Conservation (phyloP, 78 protist genomes). For the Polysphondylium violaceum region DNA sequence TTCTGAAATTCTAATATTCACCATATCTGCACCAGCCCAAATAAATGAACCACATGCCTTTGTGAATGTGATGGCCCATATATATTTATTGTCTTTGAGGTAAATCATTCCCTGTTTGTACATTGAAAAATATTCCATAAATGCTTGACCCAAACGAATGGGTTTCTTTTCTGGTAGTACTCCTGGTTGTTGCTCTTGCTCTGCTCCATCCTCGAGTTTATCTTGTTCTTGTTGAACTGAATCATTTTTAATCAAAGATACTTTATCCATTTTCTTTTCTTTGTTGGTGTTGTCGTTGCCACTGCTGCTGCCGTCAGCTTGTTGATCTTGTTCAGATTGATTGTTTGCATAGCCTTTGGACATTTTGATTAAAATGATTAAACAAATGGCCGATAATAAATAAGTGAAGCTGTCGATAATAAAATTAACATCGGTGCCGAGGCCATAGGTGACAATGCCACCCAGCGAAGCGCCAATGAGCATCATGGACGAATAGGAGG, state of each 20-base stretch:
- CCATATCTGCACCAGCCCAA: conserved; percentile 33
- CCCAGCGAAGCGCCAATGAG: conserved; percentile 56
- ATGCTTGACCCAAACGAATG: not conserved
- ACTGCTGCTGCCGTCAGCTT: not conserved
- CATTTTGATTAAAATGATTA: conserved; percentile 31
- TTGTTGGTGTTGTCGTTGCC: not conserved
- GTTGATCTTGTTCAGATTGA: not conserved
- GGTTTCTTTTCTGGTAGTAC: not conserved
- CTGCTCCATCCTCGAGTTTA: not conserved
- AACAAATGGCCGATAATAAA: conserved; percentile 10
- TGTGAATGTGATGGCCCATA: conserved; percentile 17
- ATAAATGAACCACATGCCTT: conserved; percentile 42
- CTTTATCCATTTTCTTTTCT: not conserved
- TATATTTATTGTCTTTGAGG: conserved; percentile 4
- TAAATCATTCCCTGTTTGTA: conserved; percentile 32
- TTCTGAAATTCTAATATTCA: conserved; percentile 20
- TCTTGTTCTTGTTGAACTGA: not conserved
- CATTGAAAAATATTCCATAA: conserved; percentile 18
- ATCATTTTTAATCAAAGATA: conserved; percentile 26
- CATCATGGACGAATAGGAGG: conserved; percentile 63
- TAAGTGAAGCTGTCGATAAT: conserved; percentile 23
- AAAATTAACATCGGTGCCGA: conserved; percentile 49
- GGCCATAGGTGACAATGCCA: conserved; percentile 1
- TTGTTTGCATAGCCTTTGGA: not conserved
- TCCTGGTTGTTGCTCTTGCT: not conserved